Evolutionary conservation across 78 protist genomes (phyloP).

Genomic region (Dictyostelium purpureum): DNA sequence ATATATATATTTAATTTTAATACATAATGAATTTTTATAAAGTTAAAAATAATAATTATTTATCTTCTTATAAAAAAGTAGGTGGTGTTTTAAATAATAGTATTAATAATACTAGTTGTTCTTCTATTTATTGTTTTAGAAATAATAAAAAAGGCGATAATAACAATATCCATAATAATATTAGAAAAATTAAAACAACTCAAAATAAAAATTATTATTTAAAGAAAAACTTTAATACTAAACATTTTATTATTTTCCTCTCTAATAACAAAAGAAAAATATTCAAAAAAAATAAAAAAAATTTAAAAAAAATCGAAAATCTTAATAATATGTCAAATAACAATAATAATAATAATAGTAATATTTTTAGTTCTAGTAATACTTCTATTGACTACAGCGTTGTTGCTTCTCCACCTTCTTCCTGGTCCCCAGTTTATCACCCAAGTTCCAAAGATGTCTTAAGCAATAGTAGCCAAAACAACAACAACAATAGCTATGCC

Average conservation of each 20-base stretch:
- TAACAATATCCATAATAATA: no score
- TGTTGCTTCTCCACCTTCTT: no score
- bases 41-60: neutral
- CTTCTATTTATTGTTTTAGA: no score
- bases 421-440: no score
- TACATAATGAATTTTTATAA: slow-evolving; percentile 6
- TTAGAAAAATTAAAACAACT: no score
- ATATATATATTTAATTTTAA: neutral
- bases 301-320: neutral
- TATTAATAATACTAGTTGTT: neutral
- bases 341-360: neutral
- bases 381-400: no score
- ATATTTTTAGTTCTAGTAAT: neutral
- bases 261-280: neutral
- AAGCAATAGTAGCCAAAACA: neutral
- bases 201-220: neutral
- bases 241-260: neutral
- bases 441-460: no score
- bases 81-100: neutral
- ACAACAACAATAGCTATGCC: neutral
- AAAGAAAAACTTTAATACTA: slow-evolving; percentile 4
- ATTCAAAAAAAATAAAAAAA: slow-evolving; percentile 6
- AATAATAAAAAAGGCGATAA: no score
- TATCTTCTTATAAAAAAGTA: slow-evolving; percentile 19
- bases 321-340: neutral